A percentile compares a stretch with the other conserved stretches of the same genome.
phyloP scores from a whole-genome alignment of 495 filamentous ascomycete species.

The Xylaria flabelliformis region DNA sequence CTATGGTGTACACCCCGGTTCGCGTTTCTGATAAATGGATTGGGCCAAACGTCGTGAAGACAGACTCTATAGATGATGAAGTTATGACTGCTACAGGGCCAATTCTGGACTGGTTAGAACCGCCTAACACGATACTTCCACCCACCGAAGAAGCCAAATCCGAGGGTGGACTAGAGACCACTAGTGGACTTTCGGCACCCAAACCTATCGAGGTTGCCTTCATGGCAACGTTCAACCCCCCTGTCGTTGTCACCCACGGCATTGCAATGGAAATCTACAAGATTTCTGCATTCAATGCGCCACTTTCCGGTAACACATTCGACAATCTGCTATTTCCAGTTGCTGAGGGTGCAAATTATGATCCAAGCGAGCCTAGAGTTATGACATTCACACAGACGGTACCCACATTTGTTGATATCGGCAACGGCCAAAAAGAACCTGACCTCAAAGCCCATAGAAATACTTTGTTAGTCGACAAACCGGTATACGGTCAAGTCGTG shows the following conservation, averaged over 20 bases:
- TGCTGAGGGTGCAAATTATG: constrained; percentile 41
- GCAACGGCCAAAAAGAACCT: constrained; percentile 46
- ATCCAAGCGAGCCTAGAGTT: constrained; percentile 48
- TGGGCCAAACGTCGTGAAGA: constrained; percentile 61
- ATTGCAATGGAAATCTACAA: constrained; percentile 72
- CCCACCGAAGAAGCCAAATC: constrained; percentile 46
- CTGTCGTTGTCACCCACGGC: constrained; percentile 73
- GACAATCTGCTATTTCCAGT: constrained; percentile 69
- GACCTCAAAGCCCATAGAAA: constrained; percentile 65
- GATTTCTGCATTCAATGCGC: constrained; percentile 64
- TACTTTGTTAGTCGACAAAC: constrained; percentile 72
- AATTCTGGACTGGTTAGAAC: constrained; percentile 72
- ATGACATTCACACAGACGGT: constrained; percentile 46
- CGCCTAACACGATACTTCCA: constrained; percentile 54
- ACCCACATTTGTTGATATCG: constrained; percentile 28
- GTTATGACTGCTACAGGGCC: constrained; percentile 51
- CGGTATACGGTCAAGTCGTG: constrained; percentile 70
- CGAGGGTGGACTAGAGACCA: constrained; percentile 42
- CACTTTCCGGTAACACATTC: constrained; percentile 62
- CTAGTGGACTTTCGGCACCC: constrained; percentile 43
- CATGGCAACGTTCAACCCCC: constrained; percentile 82
- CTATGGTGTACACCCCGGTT: constrained; percentile 60
- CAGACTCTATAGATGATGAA: constrained; percentile 46
- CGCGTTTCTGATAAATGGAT: constrained; percentile 75
- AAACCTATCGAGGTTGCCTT: constrained; percentile 80